Percentiles rank a stretch among this genome's conserved stretches.
Evolutionary conservation across 345 rosid species (phyloP).

Genomic region (Laguncularia racemosa): DNA sequence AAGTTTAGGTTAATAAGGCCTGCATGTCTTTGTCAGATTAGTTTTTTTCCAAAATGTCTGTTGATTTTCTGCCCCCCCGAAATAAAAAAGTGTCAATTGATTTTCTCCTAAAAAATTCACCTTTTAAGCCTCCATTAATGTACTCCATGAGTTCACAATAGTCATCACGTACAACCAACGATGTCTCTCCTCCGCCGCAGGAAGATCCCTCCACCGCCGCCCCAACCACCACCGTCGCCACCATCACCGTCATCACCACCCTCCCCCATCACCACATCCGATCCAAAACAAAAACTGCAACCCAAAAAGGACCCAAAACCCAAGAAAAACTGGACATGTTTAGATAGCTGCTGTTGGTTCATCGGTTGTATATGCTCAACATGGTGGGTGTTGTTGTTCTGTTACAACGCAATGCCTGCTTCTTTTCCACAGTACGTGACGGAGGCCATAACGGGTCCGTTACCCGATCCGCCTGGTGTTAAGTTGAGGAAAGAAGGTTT

Average conservation of each 20-base stretch:
- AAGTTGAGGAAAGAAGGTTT: conserved; percentile 57
- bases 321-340: conserved; percentile 37
- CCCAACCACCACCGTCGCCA: not conserved
- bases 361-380: conserved; percentile 42
- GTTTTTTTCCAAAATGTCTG: no score
- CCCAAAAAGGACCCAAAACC: conserved; percentile 3
- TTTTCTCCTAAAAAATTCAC: no score
- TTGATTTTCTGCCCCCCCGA: no score
- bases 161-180: not conserved
- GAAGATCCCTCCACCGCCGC: conserved; percentile 13
- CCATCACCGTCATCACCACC: conserved; percentile 1
- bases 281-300: not conserved
- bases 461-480: conserved; percentile 61
- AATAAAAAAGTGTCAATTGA: no score
- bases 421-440: conserved; percentile 66
- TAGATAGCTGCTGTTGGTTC: conserved; percentile 63
- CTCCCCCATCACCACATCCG: not conserved
- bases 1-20: no score
- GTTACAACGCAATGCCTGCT: conserved; percentile 55
- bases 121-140: not conserved
- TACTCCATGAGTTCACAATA: not conserved
- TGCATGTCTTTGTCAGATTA: no score
- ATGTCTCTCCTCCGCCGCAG: conserved; percentile 37
- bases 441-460: conserved; percentile 56
- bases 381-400: conserved; percentile 60